Conservation (phyloP, 371 early-diverging fungal genomes). For the Rhizopus arrhizus region DNA sequence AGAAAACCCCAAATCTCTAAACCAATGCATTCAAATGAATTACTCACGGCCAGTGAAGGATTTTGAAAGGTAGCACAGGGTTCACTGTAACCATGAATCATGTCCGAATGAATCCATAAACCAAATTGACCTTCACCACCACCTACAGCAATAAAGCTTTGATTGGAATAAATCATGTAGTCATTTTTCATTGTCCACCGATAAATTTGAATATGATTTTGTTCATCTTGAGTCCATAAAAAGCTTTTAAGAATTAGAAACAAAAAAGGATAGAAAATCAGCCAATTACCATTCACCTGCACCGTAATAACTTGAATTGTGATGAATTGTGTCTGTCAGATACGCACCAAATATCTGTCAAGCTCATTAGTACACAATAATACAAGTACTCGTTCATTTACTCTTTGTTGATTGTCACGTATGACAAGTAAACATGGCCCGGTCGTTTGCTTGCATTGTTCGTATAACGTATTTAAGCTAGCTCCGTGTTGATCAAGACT, state of each 20-base stretch:
- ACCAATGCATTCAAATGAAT: conserved; percentile 36
- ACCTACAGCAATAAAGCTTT: conserved; percentile 34
- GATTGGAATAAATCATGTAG: conserved; percentile 38
- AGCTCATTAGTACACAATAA: not conserved
- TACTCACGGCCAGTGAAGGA: conserved; percentile 19
- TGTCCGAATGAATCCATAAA: conserved; percentile 40
- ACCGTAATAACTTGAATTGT: conserved; percentile 36
- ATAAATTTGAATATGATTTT: conserved; percentile 21
- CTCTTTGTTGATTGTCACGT: conserved; percentile 27
- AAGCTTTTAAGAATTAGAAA: conserved; percentile 23
- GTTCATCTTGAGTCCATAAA: conserved; percentile 31
- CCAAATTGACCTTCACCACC: conserved; percentile 44
- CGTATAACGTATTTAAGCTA: conserved; percentile 38
- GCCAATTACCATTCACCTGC: conserved; percentile 47
- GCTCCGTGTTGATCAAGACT: conserved; percentile 48
- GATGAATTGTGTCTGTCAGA: conserved; percentile 34
- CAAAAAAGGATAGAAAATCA: not conserved
- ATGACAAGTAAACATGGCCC: conserved; percentile 42
- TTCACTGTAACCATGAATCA: conserved; percentile 44
- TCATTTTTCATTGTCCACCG: conserved; percentile 41
- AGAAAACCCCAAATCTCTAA: conserved; percentile 45
- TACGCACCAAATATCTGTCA: conserved; percentile 45
- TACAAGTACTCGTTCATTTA: not conserved
- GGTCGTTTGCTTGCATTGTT: conserved; percentile 9
- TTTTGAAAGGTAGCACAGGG: conserved; percentile 43